phyloP scores from a whole-genome alignment of 2,329 filamentous ascomycete genomes.

The Pseudohalonectria lignicola region DNA sequence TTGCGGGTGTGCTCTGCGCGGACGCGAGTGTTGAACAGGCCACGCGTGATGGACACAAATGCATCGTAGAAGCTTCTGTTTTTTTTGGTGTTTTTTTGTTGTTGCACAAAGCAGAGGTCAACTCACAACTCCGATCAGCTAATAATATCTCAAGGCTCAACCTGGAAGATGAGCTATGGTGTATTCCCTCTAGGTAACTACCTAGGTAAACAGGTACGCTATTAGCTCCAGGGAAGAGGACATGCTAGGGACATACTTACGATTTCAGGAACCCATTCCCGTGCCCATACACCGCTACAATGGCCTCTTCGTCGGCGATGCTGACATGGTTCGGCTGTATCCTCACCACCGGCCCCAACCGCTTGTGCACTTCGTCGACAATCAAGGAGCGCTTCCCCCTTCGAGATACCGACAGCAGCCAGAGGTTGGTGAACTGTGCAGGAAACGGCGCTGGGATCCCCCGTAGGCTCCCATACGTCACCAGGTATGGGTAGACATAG shows the following conservation, averaged over 20 bases:
- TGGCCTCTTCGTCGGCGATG: constrained; percentile 69
- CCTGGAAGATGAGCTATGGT: too few species aligned
- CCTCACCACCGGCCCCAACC: constrained; percentile 66
- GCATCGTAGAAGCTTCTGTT: constrained; percentile 76
- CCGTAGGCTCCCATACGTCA: constrained; percentile 39
- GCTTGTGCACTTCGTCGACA: constrained; percentile 66
- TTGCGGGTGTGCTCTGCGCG: constrained; percentile 76
- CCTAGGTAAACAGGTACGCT: too few species aligned
- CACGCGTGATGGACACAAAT: constrained; percentile 77
- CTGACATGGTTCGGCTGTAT: constrained; percentile 80
- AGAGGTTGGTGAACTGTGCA: constrained; percentile 62
- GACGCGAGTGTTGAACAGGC: constrained; percentile 83
- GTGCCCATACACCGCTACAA: constrained; percentile 67
- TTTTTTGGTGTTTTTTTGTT: background rate
- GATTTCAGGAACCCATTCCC: constrained; percentile 66
- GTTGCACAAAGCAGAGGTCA: background rate
- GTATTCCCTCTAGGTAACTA: too few species aligned
- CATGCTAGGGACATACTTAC: constrained; percentile 24
- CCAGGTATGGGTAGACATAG: constrained; percentile 49
- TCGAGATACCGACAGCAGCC: constrained; percentile 60
- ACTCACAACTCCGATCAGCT: too few species aligned
- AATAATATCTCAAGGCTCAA: too few species aligned
- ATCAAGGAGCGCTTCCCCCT: constrained; percentile 51
- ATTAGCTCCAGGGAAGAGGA: too few species aligned
- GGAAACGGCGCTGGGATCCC: constrained; percentile 52